Evolutionary conservation across 331 rosid species (phyloP).

Genomic region (Stylosanthes scabra): DNA sequence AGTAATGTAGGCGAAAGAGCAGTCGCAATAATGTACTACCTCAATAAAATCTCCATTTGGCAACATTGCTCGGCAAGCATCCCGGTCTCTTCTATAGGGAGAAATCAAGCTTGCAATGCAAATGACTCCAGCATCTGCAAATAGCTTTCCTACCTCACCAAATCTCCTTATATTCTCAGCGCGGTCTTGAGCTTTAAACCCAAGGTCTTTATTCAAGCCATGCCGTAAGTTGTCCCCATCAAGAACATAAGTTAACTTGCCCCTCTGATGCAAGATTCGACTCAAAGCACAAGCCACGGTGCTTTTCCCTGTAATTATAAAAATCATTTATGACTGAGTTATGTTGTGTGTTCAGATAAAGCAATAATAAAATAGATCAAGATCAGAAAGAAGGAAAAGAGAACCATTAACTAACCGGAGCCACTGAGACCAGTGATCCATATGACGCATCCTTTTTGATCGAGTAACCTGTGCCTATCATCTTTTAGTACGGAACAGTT

Average conservation of each 20-base stretch:
- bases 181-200: constrained; percentile 75
- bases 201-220: constrained; percentile 73
- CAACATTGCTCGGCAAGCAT: constrained; percentile 75
- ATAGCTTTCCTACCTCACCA: constrained; percentile 86
- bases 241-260: constrained; percentile 70
- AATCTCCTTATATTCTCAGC: constrained; percentile 76
- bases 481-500: constrained; percentile 58
- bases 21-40: constrained; percentile 42
- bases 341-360: too few relatives aligned
- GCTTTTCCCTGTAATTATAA: constrained; percentile 63
- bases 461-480: constrained; percentile 63
- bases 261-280: constrained; percentile 62
- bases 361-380: background rate
- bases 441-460: constrained; percentile 78
- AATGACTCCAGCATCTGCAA: constrained; percentile 81
- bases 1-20: constrained; percentile 25
- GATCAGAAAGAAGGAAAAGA: constrained; percentile 20
- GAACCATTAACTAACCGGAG: constrained; percentile 60
- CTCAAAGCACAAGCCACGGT: constrained; percentile 78
- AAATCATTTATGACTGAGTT: too few relatives aligned
- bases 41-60: constrained; percentile 76
- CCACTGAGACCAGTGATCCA: constrained; percentile 92
- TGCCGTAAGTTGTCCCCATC: constrained; percentile 87
- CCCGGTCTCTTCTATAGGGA: constrained; percentile 75
- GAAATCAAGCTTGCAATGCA: constrained; percentile 84